phyloP scores from a whole-genome alignment of 805 yeast species.

The Candida ficus region DNA sequence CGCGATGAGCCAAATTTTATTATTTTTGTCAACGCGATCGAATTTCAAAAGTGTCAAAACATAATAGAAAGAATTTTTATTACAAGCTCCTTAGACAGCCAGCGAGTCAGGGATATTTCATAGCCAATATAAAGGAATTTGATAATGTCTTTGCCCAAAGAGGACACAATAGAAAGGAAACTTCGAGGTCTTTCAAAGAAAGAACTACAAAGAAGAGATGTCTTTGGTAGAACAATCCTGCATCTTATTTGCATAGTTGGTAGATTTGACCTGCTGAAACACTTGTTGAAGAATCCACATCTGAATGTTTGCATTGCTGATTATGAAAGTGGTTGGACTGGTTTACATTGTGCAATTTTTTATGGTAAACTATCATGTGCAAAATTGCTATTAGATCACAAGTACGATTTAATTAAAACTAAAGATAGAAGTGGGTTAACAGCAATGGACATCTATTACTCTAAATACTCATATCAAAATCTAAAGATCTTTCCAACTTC shows the following conservation, averaged over 20 bases:
- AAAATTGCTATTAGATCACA: constrained; percentile 33
- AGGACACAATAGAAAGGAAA: constrained; percentile 8
- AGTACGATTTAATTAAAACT: constrained; percentile 37
- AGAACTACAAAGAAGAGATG: constrained; percentile 48
- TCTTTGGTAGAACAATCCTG: constrained; percentile 65
- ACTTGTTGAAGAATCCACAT: constrained; percentile 41
- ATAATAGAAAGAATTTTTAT: no score
- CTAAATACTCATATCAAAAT: constrained; percentile 35
- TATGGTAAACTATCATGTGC: constrained; percentile 54
- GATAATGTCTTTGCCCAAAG: not conserved
- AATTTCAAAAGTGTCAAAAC: no score
- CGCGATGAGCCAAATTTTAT: no score
- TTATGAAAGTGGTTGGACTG: constrained; percentile 76
- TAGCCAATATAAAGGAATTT: no score
- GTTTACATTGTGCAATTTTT: constrained; percentile 65
- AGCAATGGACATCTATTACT: constrained; percentile 57
- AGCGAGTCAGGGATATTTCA: no score
- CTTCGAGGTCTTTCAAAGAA: constrained; percentile 28
- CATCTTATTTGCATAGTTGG: constrained; percentile 51
- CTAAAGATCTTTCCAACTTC: constrained; percentile 39
- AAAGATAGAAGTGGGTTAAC: constrained; percentile 70
- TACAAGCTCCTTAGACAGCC: no score
- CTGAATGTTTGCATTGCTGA: constrained; percentile 47
- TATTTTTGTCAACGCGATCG: no score
- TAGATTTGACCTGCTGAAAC: constrained; percentile 39